phyloP scores from a whole-genome alignment of 352 stramenopile species.

The Blastocystis sp. region DNA sequence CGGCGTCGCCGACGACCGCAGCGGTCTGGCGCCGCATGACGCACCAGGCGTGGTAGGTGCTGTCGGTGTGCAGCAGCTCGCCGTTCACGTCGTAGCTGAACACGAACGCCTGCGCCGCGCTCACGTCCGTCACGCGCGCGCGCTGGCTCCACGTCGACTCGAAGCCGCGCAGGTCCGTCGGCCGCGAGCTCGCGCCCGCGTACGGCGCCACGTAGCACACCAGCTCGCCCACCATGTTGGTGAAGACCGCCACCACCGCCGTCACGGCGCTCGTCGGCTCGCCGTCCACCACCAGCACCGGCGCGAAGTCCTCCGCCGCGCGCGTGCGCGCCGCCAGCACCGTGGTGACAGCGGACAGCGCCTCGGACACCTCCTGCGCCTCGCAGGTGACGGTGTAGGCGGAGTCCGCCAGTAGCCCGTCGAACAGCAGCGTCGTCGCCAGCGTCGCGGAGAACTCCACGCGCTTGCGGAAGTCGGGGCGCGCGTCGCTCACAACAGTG shows the following conservation, averaged over 20 bases:
- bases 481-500: neutral
- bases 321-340: neutral
- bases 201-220: conserved; percentile 49
- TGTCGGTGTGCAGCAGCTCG: neutral
- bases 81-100: conserved; percentile 24
- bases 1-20: neutral
- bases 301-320: neutral
- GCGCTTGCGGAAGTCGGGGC: neutral
- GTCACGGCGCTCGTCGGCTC: conserved; percentile 28
- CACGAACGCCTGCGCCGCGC: neutral
- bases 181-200: neutral
- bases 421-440: neutral
- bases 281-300: conserved; percentile 43
- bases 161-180: neutral
- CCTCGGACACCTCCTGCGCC: neutral
- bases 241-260: neutral
- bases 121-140: neutral
- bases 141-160: neutral
- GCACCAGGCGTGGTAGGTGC: conserved; percentile 42
- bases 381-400: neutral
- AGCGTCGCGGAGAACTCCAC: neutral
- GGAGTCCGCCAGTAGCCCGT: neutral
- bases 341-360: too few species aligned
- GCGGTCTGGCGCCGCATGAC: neutral
- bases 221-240: conserved; percentile 39